Evolutionary conservation across 306 rosid genomes (phyloP).

Genomic region (Casuarina glauca): DNA sequence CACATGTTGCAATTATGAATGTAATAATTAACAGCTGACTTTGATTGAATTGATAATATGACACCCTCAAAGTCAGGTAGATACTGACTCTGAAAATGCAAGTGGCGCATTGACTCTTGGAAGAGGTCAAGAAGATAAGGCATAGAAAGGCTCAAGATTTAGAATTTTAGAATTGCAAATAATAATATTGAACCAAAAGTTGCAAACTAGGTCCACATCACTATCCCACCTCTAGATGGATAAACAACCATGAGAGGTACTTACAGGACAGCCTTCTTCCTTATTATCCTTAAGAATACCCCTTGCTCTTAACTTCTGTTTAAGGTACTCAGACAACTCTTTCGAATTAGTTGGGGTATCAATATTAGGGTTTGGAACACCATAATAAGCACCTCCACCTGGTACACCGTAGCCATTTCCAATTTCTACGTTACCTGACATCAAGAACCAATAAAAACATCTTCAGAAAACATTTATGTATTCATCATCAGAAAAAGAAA

Average conservation of each 20-base stretch:
- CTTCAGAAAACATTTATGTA: conserved; percentile 16
- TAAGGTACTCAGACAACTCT: conserved; percentile 85
- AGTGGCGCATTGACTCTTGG: neutral
- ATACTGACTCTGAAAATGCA: neutral
- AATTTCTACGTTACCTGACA: conserved; percentile 81
- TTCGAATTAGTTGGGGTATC: conserved; percentile 42
- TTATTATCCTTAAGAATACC: conserved; percentile 75
- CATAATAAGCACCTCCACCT: conserved; percentile 85
- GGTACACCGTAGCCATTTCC: conserved; percentile 99
- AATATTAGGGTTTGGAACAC: conserved; percentile 38
- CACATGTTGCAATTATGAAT: neutral
- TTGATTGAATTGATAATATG: neutral
- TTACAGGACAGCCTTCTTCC: conserved; percentile 42
- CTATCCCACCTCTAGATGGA: neutral
- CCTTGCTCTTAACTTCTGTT: conserved; percentile 84
- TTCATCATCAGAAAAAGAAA: neutral
- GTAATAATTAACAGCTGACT: neutral
- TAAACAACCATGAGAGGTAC: conserved; percentile 28
- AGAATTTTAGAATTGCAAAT: conserved; percentile 21
- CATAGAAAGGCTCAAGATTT: neutral
- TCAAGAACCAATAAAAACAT: conserved; percentile 16
- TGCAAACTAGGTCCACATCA: neutral
- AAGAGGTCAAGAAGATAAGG: neutral
- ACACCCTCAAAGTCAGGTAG: neutral
- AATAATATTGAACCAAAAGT: conserved; percentile 18